Evolutionary conservation across 345 rosid genomes (phyloP).

Genomic region (Eucalyptus polybractea): DNA sequence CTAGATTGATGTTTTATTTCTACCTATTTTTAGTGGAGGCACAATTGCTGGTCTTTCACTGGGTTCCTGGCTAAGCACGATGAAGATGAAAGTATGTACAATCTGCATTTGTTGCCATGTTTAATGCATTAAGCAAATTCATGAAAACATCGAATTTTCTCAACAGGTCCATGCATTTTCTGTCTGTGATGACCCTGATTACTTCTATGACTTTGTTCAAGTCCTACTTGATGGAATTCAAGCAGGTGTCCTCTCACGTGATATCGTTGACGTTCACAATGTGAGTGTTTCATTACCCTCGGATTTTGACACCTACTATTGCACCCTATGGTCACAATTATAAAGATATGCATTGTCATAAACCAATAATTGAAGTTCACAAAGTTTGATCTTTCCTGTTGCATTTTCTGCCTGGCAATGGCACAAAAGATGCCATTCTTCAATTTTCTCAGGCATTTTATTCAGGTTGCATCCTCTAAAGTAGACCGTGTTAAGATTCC

Average conservation of each 20-base stretch:
- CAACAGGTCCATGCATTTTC: constrained; percentile 86
- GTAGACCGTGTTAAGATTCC: not conserved
- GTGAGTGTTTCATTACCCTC: constrained; percentile 26
- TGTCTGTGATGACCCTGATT: constrained; percentile 89
- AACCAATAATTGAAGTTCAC: not conserved
- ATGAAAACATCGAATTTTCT: not conserved
- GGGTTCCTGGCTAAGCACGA: constrained; percentile 62
- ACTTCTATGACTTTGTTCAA: constrained; percentile 81
- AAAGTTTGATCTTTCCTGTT: not conserved
- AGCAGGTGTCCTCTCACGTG: constrained; percentile 59
- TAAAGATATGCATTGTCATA: not conserved
- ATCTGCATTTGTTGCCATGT: not conserved
- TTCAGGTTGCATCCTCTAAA: not conserved
- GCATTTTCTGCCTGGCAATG: not conserved
- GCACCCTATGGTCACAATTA: not conserved
- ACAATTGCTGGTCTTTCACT: constrained; percentile 82
- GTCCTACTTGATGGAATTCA: constrained; percentile 68
- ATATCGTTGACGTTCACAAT: constrained; percentile 52
- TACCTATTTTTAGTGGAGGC: constrained; percentile 49
- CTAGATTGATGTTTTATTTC: not conserved
- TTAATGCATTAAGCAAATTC: not conserved
- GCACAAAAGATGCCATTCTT: not conserved
- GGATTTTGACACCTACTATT: not conserved
- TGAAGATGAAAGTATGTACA: constrained; percentile 67
- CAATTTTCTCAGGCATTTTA: not conserved